Evolutionary conservation across 768 basidiomycete genomes (phyloP), one percentile per base, ranked within the genome.

Genomic region (Suillus clintonianus): DNA sequence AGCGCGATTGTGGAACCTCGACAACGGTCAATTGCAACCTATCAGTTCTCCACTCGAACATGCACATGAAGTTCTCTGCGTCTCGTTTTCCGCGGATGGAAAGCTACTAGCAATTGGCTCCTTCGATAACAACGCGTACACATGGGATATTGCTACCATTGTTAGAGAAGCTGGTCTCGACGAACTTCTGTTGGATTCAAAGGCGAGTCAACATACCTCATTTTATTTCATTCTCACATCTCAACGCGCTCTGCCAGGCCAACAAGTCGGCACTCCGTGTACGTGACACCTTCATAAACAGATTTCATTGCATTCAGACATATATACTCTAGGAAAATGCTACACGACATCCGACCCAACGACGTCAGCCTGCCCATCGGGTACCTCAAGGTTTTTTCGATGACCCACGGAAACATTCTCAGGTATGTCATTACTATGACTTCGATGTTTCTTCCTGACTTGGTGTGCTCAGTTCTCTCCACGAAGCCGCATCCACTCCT

Each of bases 1-100:
- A 24, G 36, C 65, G 17, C 50, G 47, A 14, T 27, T 66, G 9
- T 66, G 64, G 65, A 48, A 65, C 42, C 30, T 60, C 22, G 51
- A 10, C 5, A 66, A 43, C 4, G 27, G 64, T 11, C 41, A n/a
- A n/a, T n/a, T n/a, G n/a, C n/a, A 47, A 32, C 63, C 50, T 6
- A 59, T 65, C 15, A 45, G 54, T 34, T 34, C 14, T 5, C 64
- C 64, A 1, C 32, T 65, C 13, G 19, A 51, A 19, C 63, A 37
- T 27, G 15, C 15, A 17, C 6, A 6, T 6, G 5, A 1, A 17
- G 41, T 42, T 15, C 0, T 0, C 41, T 17, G 41, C 15, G 41
- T 42, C 1, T 42, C 41, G 1, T 42, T 42, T 42, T 42, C 41
- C 5, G 5, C 5, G 6, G 15, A 17, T 42, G 41, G 41, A 42